phyloP scores from a whole-genome alignment of 345 rosid genomes.

The Punica granatum region DNA sequence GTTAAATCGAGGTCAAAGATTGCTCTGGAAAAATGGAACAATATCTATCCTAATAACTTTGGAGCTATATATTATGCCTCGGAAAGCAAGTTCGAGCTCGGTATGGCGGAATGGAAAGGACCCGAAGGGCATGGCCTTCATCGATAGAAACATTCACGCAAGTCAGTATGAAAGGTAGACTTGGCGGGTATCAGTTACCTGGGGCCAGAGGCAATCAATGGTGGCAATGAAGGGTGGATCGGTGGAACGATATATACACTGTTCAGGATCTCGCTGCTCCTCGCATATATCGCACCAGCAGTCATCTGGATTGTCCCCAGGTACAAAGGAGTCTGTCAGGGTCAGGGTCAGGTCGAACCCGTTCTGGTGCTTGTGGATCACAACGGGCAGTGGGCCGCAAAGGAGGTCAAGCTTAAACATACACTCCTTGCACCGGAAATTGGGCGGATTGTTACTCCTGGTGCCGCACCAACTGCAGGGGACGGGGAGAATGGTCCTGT shows the following conservation, averaged over 20 bases:
- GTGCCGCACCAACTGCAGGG: conserved; percentile 3
- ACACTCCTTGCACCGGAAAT: not conserved
- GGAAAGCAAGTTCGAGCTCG: too few species aligned
- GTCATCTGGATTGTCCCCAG: not conserved
- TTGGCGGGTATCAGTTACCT: not conserved
- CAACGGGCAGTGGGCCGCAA: conserved; percentile 1
- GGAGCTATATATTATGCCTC: too few species aligned
- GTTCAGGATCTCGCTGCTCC: not conserved
- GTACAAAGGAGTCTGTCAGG: not conserved
- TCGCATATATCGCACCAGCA: not conserved
- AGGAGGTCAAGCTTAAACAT: not conserved
- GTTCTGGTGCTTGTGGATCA: not conserved
- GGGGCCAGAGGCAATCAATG: not conserved
- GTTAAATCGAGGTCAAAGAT: not conserved
- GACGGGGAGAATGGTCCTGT: not conserved
- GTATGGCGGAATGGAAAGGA: too few species aligned
- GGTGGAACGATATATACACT: not conserved
- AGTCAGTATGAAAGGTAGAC: too few species aligned
- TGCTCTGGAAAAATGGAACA: too few species aligned
- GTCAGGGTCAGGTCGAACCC: not conserved
- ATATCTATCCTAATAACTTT: too few species aligned
- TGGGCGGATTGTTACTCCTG: not conserved
- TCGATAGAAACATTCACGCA: too few species aligned
- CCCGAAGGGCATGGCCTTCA: too few species aligned
- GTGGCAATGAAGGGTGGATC: not conserved